phyloP scores from a whole-genome alignment of 352 stramenopile genomes.

The Aphanomyces astaci region DNA sequence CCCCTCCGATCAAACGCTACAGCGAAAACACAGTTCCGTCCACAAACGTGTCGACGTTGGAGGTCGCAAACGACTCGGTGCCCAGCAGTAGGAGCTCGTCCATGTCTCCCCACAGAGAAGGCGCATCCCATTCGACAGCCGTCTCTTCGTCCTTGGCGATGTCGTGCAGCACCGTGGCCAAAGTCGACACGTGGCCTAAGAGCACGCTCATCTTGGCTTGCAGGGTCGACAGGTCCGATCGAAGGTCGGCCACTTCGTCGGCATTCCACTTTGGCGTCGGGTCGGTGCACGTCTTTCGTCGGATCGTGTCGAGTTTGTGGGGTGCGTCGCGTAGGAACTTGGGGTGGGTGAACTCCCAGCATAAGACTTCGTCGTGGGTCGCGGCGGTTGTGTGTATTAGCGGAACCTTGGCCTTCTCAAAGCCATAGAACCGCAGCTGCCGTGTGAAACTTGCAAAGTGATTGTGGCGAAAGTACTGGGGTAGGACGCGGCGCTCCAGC shows the following conservation, averaged over 20 bases:
- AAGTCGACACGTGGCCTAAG: neutral
- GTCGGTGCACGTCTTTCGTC: conserved; percentile 22
- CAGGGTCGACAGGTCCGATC: neutral
- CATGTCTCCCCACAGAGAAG: neutral
- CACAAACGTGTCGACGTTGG: neutral
- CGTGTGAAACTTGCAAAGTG: conserved; percentile 22
- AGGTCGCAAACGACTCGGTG: neutral
- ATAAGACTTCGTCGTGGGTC: neutral
- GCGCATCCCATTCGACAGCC: neutral
- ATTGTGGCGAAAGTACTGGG: conserved; percentile 19
- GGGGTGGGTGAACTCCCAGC: conserved; percentile 19
- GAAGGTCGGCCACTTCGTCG: conserved; percentile 9
- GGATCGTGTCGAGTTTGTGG: conserved; percentile 13
- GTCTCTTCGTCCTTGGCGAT: neutral
- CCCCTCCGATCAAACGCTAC: no score
- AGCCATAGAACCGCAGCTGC: conserved; percentile 83
- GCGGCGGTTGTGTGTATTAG: neutral
- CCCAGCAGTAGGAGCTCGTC: neutral
- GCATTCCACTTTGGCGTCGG: conserved; percentile 16
- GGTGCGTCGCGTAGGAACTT: conserved; percentile 20
- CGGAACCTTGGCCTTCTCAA: conserved; percentile 11
- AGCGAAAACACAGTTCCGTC: neutral
- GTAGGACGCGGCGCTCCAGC: conserved; percentile 4
- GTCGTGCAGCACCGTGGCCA: neutral
- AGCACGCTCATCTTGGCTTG: neutral